These are phyloP conservation scores for Volvariella surrecta DNA, from an alignment of 1,284 basidiomycete species.

Conservation along the genomic window DNA sequence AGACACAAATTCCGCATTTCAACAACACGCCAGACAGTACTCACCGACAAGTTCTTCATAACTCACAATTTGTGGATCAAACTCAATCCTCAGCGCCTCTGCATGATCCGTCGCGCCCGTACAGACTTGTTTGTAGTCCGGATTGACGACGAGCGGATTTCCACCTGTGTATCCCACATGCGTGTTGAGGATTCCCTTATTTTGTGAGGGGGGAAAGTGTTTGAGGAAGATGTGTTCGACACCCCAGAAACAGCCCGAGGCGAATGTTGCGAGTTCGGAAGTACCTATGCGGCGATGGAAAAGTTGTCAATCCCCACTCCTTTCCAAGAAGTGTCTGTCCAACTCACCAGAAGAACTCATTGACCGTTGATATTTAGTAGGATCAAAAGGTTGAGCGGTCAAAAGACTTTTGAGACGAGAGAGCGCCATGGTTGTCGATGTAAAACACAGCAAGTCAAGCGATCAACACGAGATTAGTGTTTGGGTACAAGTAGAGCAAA, in stretches of 20 bases:
- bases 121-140: constrained; percentile 75
- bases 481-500: neutral
- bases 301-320: too few relatives aligned
- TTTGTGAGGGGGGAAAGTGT: constrained; percentile 60
- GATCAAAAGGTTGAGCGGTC: neutral
- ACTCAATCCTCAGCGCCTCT: constrained; percentile 82
- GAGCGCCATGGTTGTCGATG: neutral
- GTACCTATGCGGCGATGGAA: too few relatives aligned
- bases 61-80: constrained; percentile 69
- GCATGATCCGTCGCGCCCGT: constrained; percentile 82
- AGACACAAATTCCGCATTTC: neutral
- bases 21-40: constrained; percentile 13
- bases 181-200: constrained; percentile 64
- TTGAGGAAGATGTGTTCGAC: constrained; percentile 84
- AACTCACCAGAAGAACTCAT: constrained; percentile 4
- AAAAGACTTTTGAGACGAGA: neutral
- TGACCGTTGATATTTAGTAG: constrained; percentile 2
- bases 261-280: constrained; percentile 69
- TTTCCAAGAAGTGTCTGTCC: too few relatives aligned
- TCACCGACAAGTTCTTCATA: constrained; percentile 80
- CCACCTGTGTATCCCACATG: constrained; percentile 82
- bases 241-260: constrained; percentile 80
- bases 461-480: neutral
- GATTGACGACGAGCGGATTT: constrained; percentile 40
- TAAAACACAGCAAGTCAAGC: neutral